Evolutionary conservation across 371 early-diverging fungal genomes (phyloP), one percentile per base, ranked within the genome.

Genomic region (Actinomortierella wolfii): DNA sequence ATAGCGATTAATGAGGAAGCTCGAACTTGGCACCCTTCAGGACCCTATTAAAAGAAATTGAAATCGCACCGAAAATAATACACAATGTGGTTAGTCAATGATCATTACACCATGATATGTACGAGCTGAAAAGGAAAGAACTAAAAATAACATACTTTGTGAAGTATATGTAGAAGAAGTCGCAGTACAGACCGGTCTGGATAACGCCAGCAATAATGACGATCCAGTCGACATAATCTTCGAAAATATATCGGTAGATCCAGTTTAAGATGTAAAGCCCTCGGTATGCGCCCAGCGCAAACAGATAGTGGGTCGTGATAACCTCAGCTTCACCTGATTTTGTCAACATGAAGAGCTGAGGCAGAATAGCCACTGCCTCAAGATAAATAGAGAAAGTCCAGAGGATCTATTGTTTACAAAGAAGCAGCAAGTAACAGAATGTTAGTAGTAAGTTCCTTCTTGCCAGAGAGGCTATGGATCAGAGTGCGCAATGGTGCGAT

Each of bases 121-220:
- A 49, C 49, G 53, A 23, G 18, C 23, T 20, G 6, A 23, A 21
- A 39, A 76, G 39, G 29, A 28, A 2, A 20, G 14, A 13, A 41
- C 54, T 46, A 63, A 67, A 6, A 18, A 57, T 26, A n/a, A 56
- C 29, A 2, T 82, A 92, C 92, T 86, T 92, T 61, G 90, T 91
- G 64, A 96, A 93, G 81, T 99, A 99, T 43, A 98, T 89, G 61
- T 94, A 95, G 82, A 99, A 98, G 77, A 99, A 99, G 80, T 99
- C 99, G 67, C 86, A 86, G 78, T 99, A 99, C 1, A 99, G 79
- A 14, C 89, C 91, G 0, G 99, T 98, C 78, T 99, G 99, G 21
- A 99, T 80, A 17, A 95, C 62, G 47, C 99, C 98, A 39, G 94
- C 87, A 56, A 96, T 82, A 84, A 86, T 86, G 43, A 84, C 81